These are phyloP conservation scores for Linderina pennispora DNA, from an alignment of 192 early-diverging fungal species.

Conservation along the genomic window DNA sequence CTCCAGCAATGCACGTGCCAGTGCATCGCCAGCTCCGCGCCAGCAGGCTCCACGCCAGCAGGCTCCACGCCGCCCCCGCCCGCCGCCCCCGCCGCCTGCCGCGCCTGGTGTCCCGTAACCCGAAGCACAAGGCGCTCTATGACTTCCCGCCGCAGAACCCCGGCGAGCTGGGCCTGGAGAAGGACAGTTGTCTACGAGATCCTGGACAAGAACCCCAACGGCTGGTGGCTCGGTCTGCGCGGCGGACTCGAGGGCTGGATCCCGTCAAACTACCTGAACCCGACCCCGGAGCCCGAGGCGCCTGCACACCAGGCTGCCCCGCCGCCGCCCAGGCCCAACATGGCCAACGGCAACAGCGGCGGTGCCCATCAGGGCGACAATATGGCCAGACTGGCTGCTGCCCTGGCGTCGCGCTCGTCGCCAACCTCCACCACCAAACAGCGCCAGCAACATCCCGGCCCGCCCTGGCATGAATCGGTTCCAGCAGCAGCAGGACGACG, in stretches of 20 bases:
- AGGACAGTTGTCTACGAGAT: constrained; percentile 67
- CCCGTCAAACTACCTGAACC: constrained; percentile 71
- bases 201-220: constrained; percentile 55
- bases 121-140: constrained; percentile 62
- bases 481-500: constrained; percentile 34
- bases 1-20: constrained; percentile 1
- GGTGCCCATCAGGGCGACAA: constrained; percentile 20
- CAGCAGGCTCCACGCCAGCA: constrained; percentile 4
- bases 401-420: constrained; percentile 32
- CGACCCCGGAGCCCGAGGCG: constrained; percentile 56
- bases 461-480: constrained; percentile 41
- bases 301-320: too few species aligned
- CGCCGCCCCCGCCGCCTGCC: constrained; percentile 58
- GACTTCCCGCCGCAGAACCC: constrained; percentile 56
- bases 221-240: constrained; percentile 49
- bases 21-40: constrained; percentile 6
- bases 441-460: constrained; percentile 13
- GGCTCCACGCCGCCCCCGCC: constrained; percentile 10
- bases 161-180: constrained; percentile 61
- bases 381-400: constrained; percentile 42
- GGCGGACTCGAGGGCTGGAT: constrained; percentile 67
- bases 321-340: constrained; percentile 14
- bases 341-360: not conserved
- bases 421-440: constrained; percentile 4
- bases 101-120: constrained; percentile 40